Evolutionary conservation across 768 basidiomycete genomes (phyloP).

Genomic region (Suillus alpinus): DNA sequence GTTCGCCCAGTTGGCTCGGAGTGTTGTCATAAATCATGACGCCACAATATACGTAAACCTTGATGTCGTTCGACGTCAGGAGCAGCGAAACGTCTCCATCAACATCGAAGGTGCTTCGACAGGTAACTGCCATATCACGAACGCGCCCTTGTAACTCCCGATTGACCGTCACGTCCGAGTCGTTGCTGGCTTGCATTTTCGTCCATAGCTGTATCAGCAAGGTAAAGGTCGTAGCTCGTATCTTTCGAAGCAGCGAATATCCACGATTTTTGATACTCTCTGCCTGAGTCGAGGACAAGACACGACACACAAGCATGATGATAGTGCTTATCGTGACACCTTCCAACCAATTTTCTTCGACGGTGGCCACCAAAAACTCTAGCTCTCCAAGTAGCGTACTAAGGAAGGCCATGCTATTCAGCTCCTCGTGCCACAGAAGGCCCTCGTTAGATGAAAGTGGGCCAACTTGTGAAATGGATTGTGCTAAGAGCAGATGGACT

Average conservation of each 20-base stretch:
- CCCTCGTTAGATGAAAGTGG: conserved; percentile 11
- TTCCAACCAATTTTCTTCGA: conserved; percentile 43
- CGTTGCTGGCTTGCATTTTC: conserved; percentile 15
- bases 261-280: conserved; percentile 13
- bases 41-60: conserved; percentile 18
- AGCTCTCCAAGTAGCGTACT: conserved; percentile 34
- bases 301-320: conserved; percentile 33
- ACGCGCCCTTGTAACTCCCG: conserved; percentile 22
- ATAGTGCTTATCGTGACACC: conserved; percentile 30
- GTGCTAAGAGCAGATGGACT: conserved; percentile 41
- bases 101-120: conserved; percentile 34
- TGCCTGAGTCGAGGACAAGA: conserved; percentile 29
- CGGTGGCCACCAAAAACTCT: conserved; percentile 29
- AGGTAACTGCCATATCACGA: conserved; percentile 37
- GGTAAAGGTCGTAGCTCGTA: conserved; percentile 28
- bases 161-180: conserved; percentile 2
- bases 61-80: conserved; percentile 24
- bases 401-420: conserved; percentile 33
- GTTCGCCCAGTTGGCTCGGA: conserved; percentile 8
- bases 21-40: conserved; percentile 27
- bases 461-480: conserved; percentile 46
- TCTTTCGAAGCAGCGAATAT: conserved; percentile 27
- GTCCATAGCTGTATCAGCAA: conserved; percentile 37
- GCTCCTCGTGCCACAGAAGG: conserved; percentile 41
- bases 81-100: conserved; percentile 11